These are phyloP conservation scores for Aspergillus homomorphus DNA, from an alignment of 495 filamentous ascomycete species.

Conservation along the genomic window DNA sequence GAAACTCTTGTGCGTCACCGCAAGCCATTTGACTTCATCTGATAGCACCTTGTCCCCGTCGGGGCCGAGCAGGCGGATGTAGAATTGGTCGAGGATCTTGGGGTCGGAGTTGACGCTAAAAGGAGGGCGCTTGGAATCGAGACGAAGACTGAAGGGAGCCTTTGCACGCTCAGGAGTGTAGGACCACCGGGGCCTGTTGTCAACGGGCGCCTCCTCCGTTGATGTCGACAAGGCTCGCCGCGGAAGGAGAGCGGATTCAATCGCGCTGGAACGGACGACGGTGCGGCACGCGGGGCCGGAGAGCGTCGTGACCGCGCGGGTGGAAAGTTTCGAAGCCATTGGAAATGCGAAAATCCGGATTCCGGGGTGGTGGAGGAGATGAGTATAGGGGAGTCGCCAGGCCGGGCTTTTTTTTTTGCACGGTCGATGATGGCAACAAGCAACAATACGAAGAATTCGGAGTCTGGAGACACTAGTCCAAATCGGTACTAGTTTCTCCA, in stretches of 20 bases:
- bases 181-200: slow-evolving; percentile 69
- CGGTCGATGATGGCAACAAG: slow-evolving; percentile 18
- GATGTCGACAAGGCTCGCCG: slow-evolving; percentile 23
- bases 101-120: slow-evolving; percentile 76
- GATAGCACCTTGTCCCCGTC: slow-evolving; percentile 68
- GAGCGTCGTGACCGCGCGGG: slow-evolving; percentile 34
- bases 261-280: slow-evolving; percentile 19
- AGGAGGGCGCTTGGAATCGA: slow-evolving; percentile 44
- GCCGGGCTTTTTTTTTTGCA: slow-evolving; percentile 31
- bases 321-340: slow-evolving; percentile 40
- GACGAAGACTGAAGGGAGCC: slow-evolving; percentile 59
- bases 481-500: slow-evolving; percentile 14
- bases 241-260: slow-evolving; percentile 16
- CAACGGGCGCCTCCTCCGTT: slow-evolving; percentile 23
- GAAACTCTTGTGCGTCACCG: slow-evolving; percentile 97
- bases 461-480: slow-evolving; percentile 24
- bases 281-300: slow-evolving; percentile 34
- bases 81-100: slow-evolving; percentile 66
- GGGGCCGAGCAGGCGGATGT: slow-evolving; percentile 65
- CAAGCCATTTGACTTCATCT: slow-evolving; percentile 94
- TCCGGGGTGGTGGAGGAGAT: slow-evolving; percentile 19
- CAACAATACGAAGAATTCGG: slow-evolving; percentile 29
- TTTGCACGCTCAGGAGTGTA: slow-evolving; percentile 75
- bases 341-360: slow-evolving; percentile 13
- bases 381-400: slow-evolving; percentile 30